Evolutionary conservation across 192 early-diverging fungal genomes (phyloP).

Genomic region (Radiomyces spectabilis): DNA sequence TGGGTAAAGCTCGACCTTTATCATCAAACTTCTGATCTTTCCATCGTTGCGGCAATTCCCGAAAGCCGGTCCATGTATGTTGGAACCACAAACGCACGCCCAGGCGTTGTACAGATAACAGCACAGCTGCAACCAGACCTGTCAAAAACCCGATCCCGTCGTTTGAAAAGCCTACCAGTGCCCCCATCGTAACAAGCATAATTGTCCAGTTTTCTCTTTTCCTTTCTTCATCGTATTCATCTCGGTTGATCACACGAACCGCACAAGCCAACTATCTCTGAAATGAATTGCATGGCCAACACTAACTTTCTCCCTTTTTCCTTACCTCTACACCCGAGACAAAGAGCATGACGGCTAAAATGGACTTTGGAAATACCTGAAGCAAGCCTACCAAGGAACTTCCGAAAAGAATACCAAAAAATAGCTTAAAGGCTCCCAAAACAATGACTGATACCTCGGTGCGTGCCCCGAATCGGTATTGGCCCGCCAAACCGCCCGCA

Average conservation of each 20-base stretch:
- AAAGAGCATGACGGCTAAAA: conserved; percentile 85
- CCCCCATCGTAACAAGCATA: conserved; percentile 62
- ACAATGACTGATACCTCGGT: conserved; percentile 71
- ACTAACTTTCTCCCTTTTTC: conserved; percentile 29
- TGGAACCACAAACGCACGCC: conserved; percentile 11
- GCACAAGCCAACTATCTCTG: conserved; percentile 18
- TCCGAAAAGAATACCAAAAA: conserved; percentile 78
- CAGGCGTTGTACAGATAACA: conserved; percentile 18
- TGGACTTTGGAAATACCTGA: conserved; percentile 61
- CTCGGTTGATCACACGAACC: conserved; percentile 30
- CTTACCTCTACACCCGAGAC: conserved; percentile 73
- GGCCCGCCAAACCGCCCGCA: conserved; percentile 88
- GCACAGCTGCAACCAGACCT: conserved; percentile 41
- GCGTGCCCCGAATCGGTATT: conserved; percentile 90
- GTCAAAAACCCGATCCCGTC: conserved; percentile 77
- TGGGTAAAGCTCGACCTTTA: neutral
- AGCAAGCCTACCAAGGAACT: conserved; percentile 68
- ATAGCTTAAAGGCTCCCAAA: conserved; percentile 71
- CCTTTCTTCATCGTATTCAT: conserved; percentile 31
- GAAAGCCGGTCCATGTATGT: neutral
- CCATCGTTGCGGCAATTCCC: conserved; percentile 4
- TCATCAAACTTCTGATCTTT: neutral
- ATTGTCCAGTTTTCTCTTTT: conserved; percentile 56
- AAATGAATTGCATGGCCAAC: conserved; percentile 8
- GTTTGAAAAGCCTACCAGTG: conserved; percentile 69